Evolutionary conservation across 257 asterid genomes (phyloP), one percentile per base, ranked within the genome.

Genomic region (Handroanthus guayacan): DNA sequence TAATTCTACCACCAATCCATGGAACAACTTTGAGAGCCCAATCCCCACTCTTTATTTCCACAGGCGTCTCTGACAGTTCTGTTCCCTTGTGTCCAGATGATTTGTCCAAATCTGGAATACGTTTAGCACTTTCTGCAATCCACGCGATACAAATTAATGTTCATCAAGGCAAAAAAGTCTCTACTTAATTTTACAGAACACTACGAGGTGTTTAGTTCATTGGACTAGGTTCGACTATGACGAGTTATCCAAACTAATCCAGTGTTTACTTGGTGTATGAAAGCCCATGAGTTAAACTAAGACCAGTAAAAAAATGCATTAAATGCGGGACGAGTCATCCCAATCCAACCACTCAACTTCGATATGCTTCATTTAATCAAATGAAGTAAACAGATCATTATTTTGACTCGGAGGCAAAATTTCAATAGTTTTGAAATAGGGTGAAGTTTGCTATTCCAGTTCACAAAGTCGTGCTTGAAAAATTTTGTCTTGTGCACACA

Each of bases 1-100:
- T 86, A 69, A 93, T 83, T 89, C 99, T 91, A 82, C 98, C 99
- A 55, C 97, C 99, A 85, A 90, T 85, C 99, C 97, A 87, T 11
- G 99, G 97, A 38, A 95, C 98, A 54, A 93, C 86, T 88, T 91
- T 89, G 69, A 93, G 93, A 78, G 75, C 81, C 99, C 98, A 95
- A 65, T 87, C 97, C 77, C 95, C 95, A 71, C 92, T 86, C 86
- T 86, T 89, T 83, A 95, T 47, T 80, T 82, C 92, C 71, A 90
- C 82, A 11, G 99, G 99, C 37, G 91, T 86, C 78, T 80, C 79
- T 54, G 96, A 90, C 58, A 90, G 87, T 82, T 92, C 95, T 25
- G 83, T 75, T 71, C 98, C 98, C 75, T 91, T 91, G 80, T 85
- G 94, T 52, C 92, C 92, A 66, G 89, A 76, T 72, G 79, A 78